Evolutionary conservation across 495 filamentous ascomycete species (phyloP).

Genomic region (Hypoxylon cercidicola): DNA sequence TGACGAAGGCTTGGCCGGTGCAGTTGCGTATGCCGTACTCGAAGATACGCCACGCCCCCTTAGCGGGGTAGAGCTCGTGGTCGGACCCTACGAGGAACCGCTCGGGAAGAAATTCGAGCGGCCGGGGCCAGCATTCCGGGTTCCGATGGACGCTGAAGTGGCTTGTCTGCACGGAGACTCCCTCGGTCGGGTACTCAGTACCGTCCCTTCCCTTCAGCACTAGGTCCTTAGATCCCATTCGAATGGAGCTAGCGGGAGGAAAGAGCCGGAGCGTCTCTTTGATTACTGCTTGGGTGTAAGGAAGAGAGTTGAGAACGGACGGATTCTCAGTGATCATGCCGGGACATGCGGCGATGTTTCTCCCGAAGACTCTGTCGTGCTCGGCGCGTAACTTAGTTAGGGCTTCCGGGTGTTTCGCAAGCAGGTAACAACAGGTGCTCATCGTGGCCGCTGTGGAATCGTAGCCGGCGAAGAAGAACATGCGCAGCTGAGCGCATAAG

Average conservation of each 20-base stretch:
- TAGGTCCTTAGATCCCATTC: conserved; percentile 46
- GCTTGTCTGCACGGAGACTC: conserved; percentile 47
- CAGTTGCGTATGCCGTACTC: conserved; percentile 60
- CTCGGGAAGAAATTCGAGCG: conserved; percentile 53
- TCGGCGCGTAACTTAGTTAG: conserved; percentile 55
- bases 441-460: conserved; percentile 54
- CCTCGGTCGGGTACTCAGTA: conserved; percentile 50
- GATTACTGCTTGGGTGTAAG: conserved; percentile 60
- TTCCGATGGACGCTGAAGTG: conserved; percentile 48
- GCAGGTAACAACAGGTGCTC: conserved; percentile 53
- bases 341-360: conserved; percentile 40
- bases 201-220: conserved; percentile 41
- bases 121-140: conserved; percentile 46
- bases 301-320: conserved; percentile 51
- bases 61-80: conserved; percentile 47
- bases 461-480: conserved; percentile 48
- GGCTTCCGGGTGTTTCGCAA: conserved; percentile 55
- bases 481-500: conserved; percentile 39
- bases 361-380: conserved; percentile 53
- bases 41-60: conserved; percentile 62
- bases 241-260: conserved; percentile 46
- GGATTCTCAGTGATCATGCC: conserved; percentile 48
- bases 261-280: conserved; percentile 61
- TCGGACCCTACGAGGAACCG: conserved; percentile 50
- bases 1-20: conserved; percentile 63